Conservation (phyloP, 108 stramenopile genomes). For the Cyclotella atomus region DNA sequence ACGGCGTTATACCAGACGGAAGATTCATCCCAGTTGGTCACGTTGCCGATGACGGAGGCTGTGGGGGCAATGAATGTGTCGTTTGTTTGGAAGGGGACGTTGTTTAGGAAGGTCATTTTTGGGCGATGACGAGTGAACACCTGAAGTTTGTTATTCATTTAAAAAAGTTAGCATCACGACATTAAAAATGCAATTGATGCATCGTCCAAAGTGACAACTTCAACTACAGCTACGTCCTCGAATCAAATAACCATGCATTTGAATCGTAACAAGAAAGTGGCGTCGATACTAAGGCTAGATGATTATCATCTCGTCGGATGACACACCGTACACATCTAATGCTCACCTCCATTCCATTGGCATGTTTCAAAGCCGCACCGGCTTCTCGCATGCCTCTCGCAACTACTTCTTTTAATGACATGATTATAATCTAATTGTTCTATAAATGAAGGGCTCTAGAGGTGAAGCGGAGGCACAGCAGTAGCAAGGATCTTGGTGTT, state of each 20-base stretch:
- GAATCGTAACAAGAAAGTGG: too few relatives aligned
- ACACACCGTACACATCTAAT: too few relatives aligned
- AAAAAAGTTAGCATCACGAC: conserved; percentile 1
- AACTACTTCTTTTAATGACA: conserved; percentile 54
- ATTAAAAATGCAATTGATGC: too few relatives aligned
- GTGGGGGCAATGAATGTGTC: conserved; percentile 96
- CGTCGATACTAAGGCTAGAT: too few relatives aligned
- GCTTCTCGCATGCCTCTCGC: conserved; percentile 70
- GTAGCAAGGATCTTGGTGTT: too few relatives aligned
- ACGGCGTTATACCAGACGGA: conserved; percentile 98
- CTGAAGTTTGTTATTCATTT: conserved; percentile 32
- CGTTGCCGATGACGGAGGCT: conserved; percentile 97
- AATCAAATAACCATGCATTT: too few relatives aligned
- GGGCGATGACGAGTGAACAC: conserved; percentile 89
- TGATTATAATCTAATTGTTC: conserved; percentile 1
- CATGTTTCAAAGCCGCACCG: conserved; percentile 65
- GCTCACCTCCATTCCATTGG: conserved; percentile 63
- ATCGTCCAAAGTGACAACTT: too few relatives aligned
- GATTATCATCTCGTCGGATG: too few relatives aligned
- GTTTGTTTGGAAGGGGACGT: conserved; percentile 83
- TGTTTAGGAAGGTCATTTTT: conserved; percentile 74
- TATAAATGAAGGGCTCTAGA: not conserved
- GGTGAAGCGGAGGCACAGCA: too few relatives aligned
- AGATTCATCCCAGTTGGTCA: conserved; percentile 93
- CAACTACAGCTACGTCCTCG: too few relatives aligned